These are phyloP conservation scores for Hypoxylon subgilvum DNA, from an alignment of 495 filamentous ascomycete genomes.

Conservation along the genomic window DNA sequence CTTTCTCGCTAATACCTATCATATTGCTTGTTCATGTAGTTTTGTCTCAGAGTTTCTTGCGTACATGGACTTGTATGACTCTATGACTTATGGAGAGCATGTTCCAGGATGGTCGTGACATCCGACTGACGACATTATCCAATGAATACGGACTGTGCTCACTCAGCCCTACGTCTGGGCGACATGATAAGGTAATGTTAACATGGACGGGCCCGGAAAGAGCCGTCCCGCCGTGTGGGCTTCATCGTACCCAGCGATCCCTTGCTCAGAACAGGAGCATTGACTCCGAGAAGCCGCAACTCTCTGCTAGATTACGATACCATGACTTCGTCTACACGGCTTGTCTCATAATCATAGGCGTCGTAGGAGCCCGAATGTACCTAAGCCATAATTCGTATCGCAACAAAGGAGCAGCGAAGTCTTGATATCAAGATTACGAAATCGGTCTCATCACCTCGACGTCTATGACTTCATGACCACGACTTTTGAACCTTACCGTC, in stretches of 20 bases:
- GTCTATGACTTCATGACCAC: conserved; percentile 26
- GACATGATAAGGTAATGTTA: background rate
- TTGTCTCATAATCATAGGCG: background rate
- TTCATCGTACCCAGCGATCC: background rate
- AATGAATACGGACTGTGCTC: background rate
- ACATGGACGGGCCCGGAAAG: background rate
- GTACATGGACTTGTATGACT: no score
- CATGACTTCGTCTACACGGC: conserved; percentile 3
- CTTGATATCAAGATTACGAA: conserved; percentile 35
- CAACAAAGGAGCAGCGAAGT: background rate
- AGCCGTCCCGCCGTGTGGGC: background rate
- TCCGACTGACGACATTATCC: conserved; percentile 19
- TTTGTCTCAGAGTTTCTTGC: no score
- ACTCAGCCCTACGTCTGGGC: conserved; percentile 10
- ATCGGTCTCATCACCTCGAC: conserved; percentile 4
- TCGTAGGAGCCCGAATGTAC: background rate
- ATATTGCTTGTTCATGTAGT: no score
- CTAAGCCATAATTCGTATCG: conserved; percentile 3
- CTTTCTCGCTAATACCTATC: no score
- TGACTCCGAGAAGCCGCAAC: background rate
- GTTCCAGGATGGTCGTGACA: conserved; percentile 13
- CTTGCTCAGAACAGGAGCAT: background rate
- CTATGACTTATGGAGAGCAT: background rate
- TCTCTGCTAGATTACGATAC: background rate
- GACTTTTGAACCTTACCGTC: background rate